Base-by-base conservation (phyloP, 2,329 filamentous ascomycete genomes). In the Fusarium globosum region DNA sequence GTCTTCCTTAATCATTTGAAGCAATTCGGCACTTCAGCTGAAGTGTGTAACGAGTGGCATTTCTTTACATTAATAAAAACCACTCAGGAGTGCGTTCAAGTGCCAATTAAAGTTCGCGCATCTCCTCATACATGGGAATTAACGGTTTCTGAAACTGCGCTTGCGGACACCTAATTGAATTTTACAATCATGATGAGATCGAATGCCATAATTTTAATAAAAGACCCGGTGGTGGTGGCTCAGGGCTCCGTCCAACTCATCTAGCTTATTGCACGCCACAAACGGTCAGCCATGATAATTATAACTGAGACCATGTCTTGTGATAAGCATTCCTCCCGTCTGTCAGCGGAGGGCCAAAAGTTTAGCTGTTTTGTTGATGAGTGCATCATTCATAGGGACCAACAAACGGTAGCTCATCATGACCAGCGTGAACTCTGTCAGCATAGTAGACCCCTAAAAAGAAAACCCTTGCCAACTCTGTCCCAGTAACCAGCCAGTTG, bases 131-230 rank as follows among this genome's bases (percentile, higher is more conserved):
- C 23, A 65, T 51, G 51, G 42, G 61, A 59, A 49, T 72, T 65
- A 59, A 63, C 46, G 63, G 58, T 49, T 65, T 73, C 56, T 72
- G 71, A 73, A 73, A 73, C 71, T 57, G 49, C 71, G 59, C 71
- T 68, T 72, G 55, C 39, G 39, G 41, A 28, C 59, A 59, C 36
- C 68, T 59, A 61, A 60, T 64, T 58, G 63, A 64, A 68, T 52
- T 51, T 68, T 68, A n/a, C 46, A 55, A 39, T 65, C 62, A 68
- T 67, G 52, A 64, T 68, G 67, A 74, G 58, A 68, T 68, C 58
- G 61, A 55, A 53, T 59, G 52, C 51, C 65, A 70, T 41, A 46
- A 41, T 45, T 45, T 52, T 65, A 65, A 41, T 53, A 63, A 59
- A 61, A 61, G 41, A 45, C 49, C 36, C 15, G 26, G 56, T 53